phyloP scores from a whole-genome alignment of 345 rosid species.

The Dovyalis caffra region DNA sequence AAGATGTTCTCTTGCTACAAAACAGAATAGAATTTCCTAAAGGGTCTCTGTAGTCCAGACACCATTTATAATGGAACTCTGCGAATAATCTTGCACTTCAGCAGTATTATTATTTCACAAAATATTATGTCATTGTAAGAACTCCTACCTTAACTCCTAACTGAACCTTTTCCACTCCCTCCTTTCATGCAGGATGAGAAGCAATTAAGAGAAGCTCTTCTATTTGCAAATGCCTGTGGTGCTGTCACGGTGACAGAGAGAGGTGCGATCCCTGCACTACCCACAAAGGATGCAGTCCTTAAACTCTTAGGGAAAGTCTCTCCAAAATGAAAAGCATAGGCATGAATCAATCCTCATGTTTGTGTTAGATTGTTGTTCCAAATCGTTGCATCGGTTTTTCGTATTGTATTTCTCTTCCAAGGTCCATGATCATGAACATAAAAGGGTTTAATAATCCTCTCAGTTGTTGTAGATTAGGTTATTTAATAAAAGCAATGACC shows the following conservation, averaged over 20 bases:
- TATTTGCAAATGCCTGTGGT: conserved; percentile 84
- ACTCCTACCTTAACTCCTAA: not conserved
- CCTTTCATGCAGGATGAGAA: conserved; percentile 62
- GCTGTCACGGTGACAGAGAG: conserved; percentile 81
- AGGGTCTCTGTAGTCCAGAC: not conserved
- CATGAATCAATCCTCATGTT: not conserved
- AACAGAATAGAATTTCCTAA: not conserved
- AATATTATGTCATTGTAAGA: too few species aligned
- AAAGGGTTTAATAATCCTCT: not conserved
- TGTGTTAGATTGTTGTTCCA: not conserved
- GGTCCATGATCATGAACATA: not conserved
- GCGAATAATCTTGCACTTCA: not conserved
- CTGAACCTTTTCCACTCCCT: not conserved
- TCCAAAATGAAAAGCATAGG: not conserved
- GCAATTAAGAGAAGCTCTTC: conserved; percentile 67
- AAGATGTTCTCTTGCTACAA: not conserved
- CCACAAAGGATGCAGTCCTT: conserved; percentile 65
- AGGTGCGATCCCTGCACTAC: conserved; percentile 95
- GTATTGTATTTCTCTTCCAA: not conserved
- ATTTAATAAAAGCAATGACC: not conserved
- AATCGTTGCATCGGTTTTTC: not conserved
- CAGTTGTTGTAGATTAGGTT: not conserved
- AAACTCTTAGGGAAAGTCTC: conserved; percentile 34
- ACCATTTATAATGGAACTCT: not conserved
- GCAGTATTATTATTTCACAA: not conserved